These are phyloP conservation scores for Exobasidium cylindrosporum DNA, from an alignment of 1,284 basidiomycete genomes.

Conservation along the genomic window DNA sequence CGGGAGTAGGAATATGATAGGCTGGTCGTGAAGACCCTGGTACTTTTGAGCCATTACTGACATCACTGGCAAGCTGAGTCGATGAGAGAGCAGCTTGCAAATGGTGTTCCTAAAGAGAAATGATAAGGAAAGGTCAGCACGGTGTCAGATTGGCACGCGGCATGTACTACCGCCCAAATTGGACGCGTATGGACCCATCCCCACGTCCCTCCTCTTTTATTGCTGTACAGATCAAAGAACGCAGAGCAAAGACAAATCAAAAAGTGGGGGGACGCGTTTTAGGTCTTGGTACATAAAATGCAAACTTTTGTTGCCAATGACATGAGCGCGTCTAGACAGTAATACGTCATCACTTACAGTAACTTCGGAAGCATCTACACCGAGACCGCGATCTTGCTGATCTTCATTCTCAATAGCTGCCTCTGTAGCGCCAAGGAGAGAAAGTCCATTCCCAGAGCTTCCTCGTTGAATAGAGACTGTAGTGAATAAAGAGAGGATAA, in stretches of 20 bases:
- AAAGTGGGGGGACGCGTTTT: too few relatives aligned
- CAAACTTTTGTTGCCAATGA: too few relatives aligned
- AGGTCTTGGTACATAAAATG: too few relatives aligned
- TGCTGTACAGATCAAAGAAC: too few relatives aligned
- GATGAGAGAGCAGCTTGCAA: slow-evolving; percentile 53
- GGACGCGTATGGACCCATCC: not conserved
- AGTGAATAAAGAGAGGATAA: too few relatives aligned
- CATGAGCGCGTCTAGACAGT: too few relatives aligned
- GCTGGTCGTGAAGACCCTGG: slow-evolving; percentile 28
- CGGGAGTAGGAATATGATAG: slow-evolving; percentile 54
- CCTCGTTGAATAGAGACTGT: slow-evolving; percentile 13
- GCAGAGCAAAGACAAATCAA: not conserved
- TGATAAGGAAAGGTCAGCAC: not conserved
- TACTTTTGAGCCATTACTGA: slow-evolving; percentile 23
- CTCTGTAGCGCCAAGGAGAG: slow-evolving; percentile 15
- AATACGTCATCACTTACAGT: slow-evolving; percentile 25
- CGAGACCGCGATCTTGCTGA: slow-evolving; percentile 44
- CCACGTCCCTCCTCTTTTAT: not conserved
- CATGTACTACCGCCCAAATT: not conserved
- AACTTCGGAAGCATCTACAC: slow-evolving; percentile 48
- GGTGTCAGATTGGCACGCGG: not conserved
- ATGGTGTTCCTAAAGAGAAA: slow-evolving; percentile 42
- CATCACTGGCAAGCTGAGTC: slow-evolving; percentile 41
- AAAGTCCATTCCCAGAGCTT: slow-evolving; percentile 3
- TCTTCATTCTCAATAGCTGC: slow-evolving; percentile 48